phyloP scores from a whole-genome alignment of 2,329 filamentous ascomycete genomes.

The Polychaeton citri region DNA sequence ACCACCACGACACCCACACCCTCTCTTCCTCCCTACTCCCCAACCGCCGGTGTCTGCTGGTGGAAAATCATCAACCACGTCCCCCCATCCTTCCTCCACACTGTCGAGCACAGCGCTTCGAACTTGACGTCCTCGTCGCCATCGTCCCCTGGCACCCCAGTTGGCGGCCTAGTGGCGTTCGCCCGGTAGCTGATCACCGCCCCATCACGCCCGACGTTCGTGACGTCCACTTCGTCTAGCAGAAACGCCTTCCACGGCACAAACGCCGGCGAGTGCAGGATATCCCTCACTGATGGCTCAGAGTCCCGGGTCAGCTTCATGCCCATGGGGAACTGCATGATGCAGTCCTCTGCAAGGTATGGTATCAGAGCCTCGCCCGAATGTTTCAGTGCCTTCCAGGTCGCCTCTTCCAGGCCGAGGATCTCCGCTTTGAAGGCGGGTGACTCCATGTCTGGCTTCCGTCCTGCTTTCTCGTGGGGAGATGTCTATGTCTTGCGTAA shows the following conservation, averaged over 20 bases:
- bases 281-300: slow-evolving; percentile 13
- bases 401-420: slow-evolving; percentile 15
- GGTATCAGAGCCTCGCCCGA: slow-evolving; percentile 12
- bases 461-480: too few relatives aligned
- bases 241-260: slow-evolving; percentile 17
- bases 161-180: slow-evolving; percentile 11
- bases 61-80: slow-evolving; percentile 17
- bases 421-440: slow-evolving; percentile 4
- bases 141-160: slow-evolving; percentile 2
- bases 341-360: slow-evolving; percentile 14
- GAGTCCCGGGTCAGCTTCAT: slow-evolving; percentile 15
- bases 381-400: slow-evolving; percentile 16
- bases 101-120: slow-evolving; percentile 17
- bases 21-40: not conserved
- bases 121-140: slow-evolving; percentile 12
- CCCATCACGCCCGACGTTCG: slow-evolving; percentile 11
- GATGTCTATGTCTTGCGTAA: too few relatives aligned
- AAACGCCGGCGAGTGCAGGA: slow-evolving; percentile 14
- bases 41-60: slow-evolving; percentile 16
- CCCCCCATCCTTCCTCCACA: slow-evolving; percentile 14
- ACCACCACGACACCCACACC: too few relatives aligned
- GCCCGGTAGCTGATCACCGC: slow-evolving; percentile 16
- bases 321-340: slow-evolving; percentile 16
- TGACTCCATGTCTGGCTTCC: too few relatives aligned
- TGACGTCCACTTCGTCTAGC: slow-evolving; percentile 15